Base-by-base conservation (phyloP, 2,329 filamentous ascomycete genomes). In the Hypoxylon sp. region DNA sequence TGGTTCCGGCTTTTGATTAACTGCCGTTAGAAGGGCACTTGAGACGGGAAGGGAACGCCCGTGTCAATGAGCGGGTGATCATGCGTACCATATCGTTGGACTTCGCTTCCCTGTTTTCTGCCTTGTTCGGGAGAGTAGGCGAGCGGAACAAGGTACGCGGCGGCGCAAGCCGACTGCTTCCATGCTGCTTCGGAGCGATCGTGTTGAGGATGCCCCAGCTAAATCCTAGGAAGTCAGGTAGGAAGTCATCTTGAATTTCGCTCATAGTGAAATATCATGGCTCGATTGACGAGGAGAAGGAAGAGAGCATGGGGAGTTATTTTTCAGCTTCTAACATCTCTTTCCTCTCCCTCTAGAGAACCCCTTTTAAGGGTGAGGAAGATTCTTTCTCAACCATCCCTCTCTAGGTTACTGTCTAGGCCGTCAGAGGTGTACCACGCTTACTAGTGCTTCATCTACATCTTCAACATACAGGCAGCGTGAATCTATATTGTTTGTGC, bases 1-100 rank as follows among this genome's bases (percentile, higher is more conserved):
- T 21, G 31, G 19, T 17, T 47, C 51, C 67, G 67, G 67, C 51
- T 47, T 32, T 70, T 70, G 56, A 70, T 70, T 59, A 64, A 70
- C 39, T 6, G 29, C 67, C 67, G 67, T 48, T 31, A 42, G 47
- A 6, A 32, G 17, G 29, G 13, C 31, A 10, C 27, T 24, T 15
- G 7, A 6, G 39, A 29, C 27, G 39, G 39, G 17, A 32, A 42
- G 17, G 13, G 31, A 44, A 31, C 10, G n/a, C 21, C 3, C 17
- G 21, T n/a, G 24, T 32, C 44, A 29, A 32, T 8, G 17, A 39
- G 11, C 19, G 32, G 7, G 42, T 31, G 29, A 19, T 6, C 11
- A 17, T 31, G 8, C 11, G 44, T 35, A 24, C 17, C 15, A 15
- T 29, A 27, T 7, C 29, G 13, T 42, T 19, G 6, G 0, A 31